Evolutionary conservation across 1,139 yeast species (phyloP).

Genomic region (Scheffersomyces segobiensis): DNA sequence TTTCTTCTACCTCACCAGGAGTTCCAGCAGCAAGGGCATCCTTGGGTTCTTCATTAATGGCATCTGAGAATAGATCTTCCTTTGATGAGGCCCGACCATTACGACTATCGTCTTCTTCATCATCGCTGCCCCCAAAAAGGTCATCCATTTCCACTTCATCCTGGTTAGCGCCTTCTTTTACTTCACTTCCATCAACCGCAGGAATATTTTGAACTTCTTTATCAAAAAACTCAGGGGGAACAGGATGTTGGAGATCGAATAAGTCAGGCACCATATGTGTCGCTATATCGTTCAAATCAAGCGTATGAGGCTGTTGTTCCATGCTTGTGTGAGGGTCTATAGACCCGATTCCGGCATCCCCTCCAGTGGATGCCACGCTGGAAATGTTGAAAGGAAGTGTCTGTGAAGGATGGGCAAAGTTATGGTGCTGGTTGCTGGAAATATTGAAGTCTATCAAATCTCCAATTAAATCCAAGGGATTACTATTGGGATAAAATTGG

Average conservation of each 20-base stretch:
- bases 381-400: slow-evolving; percentile 25
- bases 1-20: slow-evolving; percentile 1
- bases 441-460: slow-evolving; percentile 40
- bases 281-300: slow-evolving; percentile 13
- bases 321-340: slow-evolving; percentile 19
- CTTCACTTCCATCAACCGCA: slow-evolving; percentile 7
- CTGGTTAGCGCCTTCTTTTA: slow-evolving; percentile 7
- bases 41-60: slow-evolving; percentile 1
- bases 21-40: background rate
- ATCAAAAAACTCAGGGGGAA: slow-evolving; percentile 18
- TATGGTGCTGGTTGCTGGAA: slow-evolving; percentile 15
- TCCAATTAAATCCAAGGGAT: slow-evolving; percentile 37
- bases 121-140: slow-evolving; percentile 43
- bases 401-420: slow-evolving; percentile 1
- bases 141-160: slow-evolving; percentile 40
- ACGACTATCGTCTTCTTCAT: slow-evolving; percentile 13
- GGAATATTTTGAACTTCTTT: slow-evolving; percentile 30
- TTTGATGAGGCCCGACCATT: background rate
- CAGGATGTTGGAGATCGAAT: slow-evolving; percentile 23
- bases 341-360: slow-evolving; percentile 23
- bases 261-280: slow-evolving; percentile 24
- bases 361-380: slow-evolving; percentile 22
- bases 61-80: background rate
- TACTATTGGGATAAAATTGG: slow-evolving; percentile 8
- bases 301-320: slow-evolving; percentile 8